A percentile compares a stretch with the other conserved stretches of the same genome.
These are phyloP conservation scores for Theileria orientalis DNA, from an alignment of 169 alveolate species.

Conservation along the genomic window DNA sequence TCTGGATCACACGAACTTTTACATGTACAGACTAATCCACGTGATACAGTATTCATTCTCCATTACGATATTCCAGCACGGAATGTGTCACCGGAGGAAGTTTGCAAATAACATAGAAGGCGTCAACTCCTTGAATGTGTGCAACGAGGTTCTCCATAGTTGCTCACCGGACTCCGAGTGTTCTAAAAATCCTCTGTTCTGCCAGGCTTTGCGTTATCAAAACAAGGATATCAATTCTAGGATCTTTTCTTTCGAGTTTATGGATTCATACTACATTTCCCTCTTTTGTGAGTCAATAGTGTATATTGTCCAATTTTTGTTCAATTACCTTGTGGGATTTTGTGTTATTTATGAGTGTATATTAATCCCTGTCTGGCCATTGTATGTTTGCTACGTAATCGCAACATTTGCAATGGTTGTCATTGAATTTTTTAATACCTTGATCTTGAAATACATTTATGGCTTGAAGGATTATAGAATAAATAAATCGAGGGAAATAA, in stretches of 20 bases:
- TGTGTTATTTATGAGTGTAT: constrained; percentile 12
- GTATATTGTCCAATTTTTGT: constrained; percentile 9
- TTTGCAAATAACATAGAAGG: too few species aligned
- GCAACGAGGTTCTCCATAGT: too few species aligned
- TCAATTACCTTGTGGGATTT: neutral
- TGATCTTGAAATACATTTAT: neutral
- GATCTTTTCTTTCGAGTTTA: constrained; percentile 36
- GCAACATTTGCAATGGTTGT: neutral
- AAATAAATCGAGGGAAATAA: constrained; percentile 18
- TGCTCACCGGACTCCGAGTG: too few species aligned
- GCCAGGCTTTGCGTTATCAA: constrained; percentile 51
- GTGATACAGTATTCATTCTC: constrained; percentile 36
- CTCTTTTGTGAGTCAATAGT: constrained; percentile 26
- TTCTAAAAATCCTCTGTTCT: constrained; percentile 42
- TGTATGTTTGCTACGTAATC: neutral
- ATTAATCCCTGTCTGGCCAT: neutral
- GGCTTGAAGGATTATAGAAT: constrained; percentile 39
- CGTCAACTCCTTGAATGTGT: too few species aligned
- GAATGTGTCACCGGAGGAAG: constrained; percentile 41
- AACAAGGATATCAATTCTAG: constrained; percentile 40
- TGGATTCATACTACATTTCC: constrained; percentile 18
- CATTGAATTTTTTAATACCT: constrained; percentile 29
- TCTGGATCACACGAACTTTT: constrained; percentile 38
- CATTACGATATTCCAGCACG: constrained; percentile 57
- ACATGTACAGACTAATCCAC: constrained; percentile 19